A percentile compares a stretch with the other conserved stretches of the same genome.
These are phyloP conservation scores for Fusarium kyushuense DNA, from an alignment of 2,329 filamentous ascomycete species.

Conservation along the genomic window DNA sequence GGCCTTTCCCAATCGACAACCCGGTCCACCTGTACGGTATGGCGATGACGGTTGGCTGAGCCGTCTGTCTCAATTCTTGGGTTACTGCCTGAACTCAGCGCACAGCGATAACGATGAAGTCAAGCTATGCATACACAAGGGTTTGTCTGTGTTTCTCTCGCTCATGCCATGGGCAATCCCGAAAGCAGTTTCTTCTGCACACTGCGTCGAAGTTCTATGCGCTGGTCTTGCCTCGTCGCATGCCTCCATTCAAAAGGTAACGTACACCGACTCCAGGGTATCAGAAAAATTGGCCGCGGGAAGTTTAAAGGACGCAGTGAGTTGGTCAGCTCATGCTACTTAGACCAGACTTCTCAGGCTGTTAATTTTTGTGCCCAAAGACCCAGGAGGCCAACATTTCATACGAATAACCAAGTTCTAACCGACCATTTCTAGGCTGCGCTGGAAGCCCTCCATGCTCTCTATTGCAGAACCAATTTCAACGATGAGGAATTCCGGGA, in stretches of 20 bases:
- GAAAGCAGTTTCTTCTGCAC: conserved; percentile 79
- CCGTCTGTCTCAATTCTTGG: conserved; percentile 79
- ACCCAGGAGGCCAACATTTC: too few relatives aligned
- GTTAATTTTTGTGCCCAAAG: too few relatives aligned
- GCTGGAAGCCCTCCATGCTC: conserved; percentile 83
- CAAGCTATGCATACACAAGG: conserved; percentile 78
- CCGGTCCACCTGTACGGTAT: conserved; percentile 75
- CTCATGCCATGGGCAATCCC: conserved; percentile 90
- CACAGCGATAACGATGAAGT: conserved; percentile 74
- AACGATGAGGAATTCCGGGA: conserved; percentile 81
- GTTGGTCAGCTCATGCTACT: too few relatives aligned
- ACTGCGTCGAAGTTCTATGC: conserved; percentile 77
- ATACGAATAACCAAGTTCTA: conserved; percentile 7
- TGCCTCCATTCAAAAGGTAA: conserved; percentile 78
- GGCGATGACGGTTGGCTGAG: conserved; percentile 89
- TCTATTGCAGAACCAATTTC: conserved; percentile 81
- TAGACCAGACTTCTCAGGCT: too few relatives aligned
- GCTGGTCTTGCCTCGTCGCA: conserved; percentile 77
- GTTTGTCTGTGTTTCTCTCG: conserved; percentile 80
- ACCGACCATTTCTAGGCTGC: conserved; percentile 67
- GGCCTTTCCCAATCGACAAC: conserved; percentile 78
- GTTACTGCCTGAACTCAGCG: conserved; percentile 76
- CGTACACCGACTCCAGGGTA: too few relatives aligned
- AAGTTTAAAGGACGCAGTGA: too few relatives aligned
- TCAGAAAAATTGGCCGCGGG: too few relatives aligned